Base-by-base conservation (phyloP, 345 rosid species). In the Anacardium occidentale region DNA sequence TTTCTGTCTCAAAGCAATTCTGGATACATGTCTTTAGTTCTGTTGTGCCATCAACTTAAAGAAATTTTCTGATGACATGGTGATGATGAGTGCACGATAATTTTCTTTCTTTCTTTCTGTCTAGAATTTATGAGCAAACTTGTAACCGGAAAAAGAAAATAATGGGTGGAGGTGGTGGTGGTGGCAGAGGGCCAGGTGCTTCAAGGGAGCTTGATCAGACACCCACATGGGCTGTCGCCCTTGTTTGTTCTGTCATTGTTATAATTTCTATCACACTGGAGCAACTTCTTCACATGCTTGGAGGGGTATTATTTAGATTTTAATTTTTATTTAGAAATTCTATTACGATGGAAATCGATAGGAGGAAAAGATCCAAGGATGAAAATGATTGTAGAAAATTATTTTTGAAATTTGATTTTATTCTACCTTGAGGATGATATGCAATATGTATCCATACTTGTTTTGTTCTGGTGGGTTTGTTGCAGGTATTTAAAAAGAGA, bases 171-270 rank as follows among this genome's bases (percentile, higher is more conserved):
- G 32, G 32, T 29, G 32, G 32, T 1, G 32, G 32, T 1, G 32
- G 32, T 29, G 91, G 88, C 10, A 89, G 74, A 18, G 75, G 40
- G 5, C 37, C 25, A 0, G 25, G 72, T 0, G 80, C 82, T 10
- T 77, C 88, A 1, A 89, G 98, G 82, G 86, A 91, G 85, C 96
- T 92, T 22, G 98, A 95, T 76, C 87, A 87, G 78, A 95, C 98
- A 2, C 99, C 99, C 0, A 92, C 97, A 10, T 92, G 99, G 99
- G 97, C 99, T 3, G 97, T 95, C 17, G 75, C 99, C 2, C 77
- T 79, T 13, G 94, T 95, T 81, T 86, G 88, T 74, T 89, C 89
- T 17, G 77, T 79, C 25, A 95, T 92, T 62, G 65, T 92, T 66
- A 0, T 91, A 21, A 74, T 95, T 76, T 95, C 99, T 11, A 89